phyloP scores from a whole-genome alignment of 129 eudicot species.

The Helianthus tuberosus region DNA sequence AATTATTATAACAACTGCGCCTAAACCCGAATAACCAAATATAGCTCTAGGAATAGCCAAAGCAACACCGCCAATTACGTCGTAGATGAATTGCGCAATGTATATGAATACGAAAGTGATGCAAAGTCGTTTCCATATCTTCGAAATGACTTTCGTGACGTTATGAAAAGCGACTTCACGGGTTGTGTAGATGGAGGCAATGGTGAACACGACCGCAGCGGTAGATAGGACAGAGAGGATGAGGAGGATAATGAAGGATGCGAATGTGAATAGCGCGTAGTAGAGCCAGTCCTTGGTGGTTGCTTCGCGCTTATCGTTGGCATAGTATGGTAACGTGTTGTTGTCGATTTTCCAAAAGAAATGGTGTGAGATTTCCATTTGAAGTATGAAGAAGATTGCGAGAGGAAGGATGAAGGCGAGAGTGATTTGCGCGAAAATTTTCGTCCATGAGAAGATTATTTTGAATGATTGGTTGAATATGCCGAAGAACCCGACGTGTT shows the following conservation, averaged over 20 bases:
- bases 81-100: slow-evolving; percentile 18
- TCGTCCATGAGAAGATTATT: slow-evolving; percentile 19
- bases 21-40: no score
- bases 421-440: slow-evolving; percentile 36
- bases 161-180: slow-evolving; percentile 35
- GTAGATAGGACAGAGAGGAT: slow-evolving; percentile 65
- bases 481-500: slow-evolving; percentile 30
- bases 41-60: slow-evolving; percentile 6
- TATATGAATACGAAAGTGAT: slow-evolving; percentile 26
- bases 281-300: slow-evolving; percentile 31
- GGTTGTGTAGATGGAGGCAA: slow-evolving; percentile 52
- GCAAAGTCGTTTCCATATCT: slow-evolving; percentile 36
- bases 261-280: slow-evolving; percentile 35
- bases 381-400: slow-evolving; percentile 20
- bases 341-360: background rate
- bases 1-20: background rate
- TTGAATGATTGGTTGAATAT: slow-evolving; percentile 34
- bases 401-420: slow-evolving; percentile 27
- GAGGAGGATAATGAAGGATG: slow-evolving; percentile 32
- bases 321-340: background rate
- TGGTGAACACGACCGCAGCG: slow-evolving; percentile 61
- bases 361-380: slow-evolving; percentile 7
- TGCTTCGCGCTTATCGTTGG: background rate
- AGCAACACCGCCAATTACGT: background rate
- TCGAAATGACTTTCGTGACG: slow-evolving; percentile 43